Base-by-base conservation (phyloP, 2,329 filamentous ascomycete species). In the Fusarium sp. region DNA sequence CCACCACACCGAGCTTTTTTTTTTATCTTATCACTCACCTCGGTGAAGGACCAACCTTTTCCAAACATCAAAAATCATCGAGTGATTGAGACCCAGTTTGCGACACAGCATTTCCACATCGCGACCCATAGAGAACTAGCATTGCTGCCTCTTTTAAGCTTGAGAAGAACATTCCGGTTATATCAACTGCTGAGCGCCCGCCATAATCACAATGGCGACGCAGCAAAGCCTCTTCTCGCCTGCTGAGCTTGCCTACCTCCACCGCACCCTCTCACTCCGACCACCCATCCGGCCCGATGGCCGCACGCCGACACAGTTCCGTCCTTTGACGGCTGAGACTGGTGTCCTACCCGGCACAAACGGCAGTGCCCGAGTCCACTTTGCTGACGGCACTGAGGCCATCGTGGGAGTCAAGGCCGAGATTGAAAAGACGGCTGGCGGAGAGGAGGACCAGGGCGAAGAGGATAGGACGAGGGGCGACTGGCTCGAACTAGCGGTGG, bases 401-500 rank as follows among this genome's bases (percentile, higher is more conserved):
- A 93, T 99, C 70, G 96, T 98, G 7, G 96, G 96, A 54, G 92
- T 98, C 70, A 99, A 98, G 85, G 95, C 94, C 1, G 96, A 98
- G 84, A 94, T 98, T 5, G 95, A 98, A 82, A 92, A 90, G 85
- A 94, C 92, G 56, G 75, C 76, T 76, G 42, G 75, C 71, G 47
- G 79, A 71, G 61, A 77, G 76, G 52, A 84, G 84, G 22, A 86
- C 45, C 64, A 86, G 64, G 80, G 77, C 4, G 83, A 81, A 31
- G 82, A 80, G 13, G 82, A 78, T 67, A 74, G 63, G 82, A 91
- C 84, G 37, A 84, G 87, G 60, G 85, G 85, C 38, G 90, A 93
- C 61, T 98, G 96, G 96, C 87, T 98, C 29, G 95, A 98, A 83
- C 89, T 98, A 82, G 91, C 92, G 66, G 94, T 99, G 77, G 95